Conservation (phyloP, 2,329 filamentous ascomycete genomes). For the Aphanoascus verrucosus region DNA sequence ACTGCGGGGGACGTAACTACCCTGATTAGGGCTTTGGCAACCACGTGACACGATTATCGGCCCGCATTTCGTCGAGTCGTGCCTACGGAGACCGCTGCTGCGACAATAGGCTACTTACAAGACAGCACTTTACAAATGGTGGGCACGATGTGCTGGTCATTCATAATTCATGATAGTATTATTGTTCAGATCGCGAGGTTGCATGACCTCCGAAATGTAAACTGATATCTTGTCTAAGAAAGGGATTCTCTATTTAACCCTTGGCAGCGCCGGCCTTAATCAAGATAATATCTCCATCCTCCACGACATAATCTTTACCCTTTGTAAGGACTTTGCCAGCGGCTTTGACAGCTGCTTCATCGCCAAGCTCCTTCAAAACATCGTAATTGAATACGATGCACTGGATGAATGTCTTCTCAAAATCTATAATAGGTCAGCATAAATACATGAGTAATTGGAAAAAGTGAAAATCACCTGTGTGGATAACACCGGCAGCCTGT, state of each 20-base stretch:
- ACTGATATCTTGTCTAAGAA: neutral
- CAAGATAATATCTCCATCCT: conserved; percentile 55
- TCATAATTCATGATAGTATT: conserved; percentile 7
- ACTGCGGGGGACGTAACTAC: neutral
- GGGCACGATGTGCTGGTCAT: neutral
- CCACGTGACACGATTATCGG: neutral
- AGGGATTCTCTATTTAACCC: conserved; percentile 22
- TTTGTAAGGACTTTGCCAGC: conserved; percentile 98
- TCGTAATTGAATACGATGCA: conserved; percentile 84
- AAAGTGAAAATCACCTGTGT: conserved; percentile 45
- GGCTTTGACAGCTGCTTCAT: conserved; percentile 78
- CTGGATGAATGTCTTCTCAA: conserved; percentile 99
- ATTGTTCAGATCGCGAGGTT: neutral
- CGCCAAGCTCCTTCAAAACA: conserved; percentile 70
- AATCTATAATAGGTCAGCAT: conserved; percentile 46
- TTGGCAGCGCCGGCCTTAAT: conserved; percentile 59
- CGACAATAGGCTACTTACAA: neutral
- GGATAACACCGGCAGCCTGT: conserved; percentile 92
- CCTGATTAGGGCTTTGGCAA: conserved; percentile 1
- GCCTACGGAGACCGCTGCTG: neutral
- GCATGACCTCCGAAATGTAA: neutral
- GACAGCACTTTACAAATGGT: neutral
- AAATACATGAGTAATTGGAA: neutral
- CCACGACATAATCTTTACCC: conserved; percentile 77
- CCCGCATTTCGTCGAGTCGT: too few species aligned